Evolutionary conservation across 2,329 filamentous ascomycete species (phyloP).

Genomic region (Curvularia lunata): DNA sequence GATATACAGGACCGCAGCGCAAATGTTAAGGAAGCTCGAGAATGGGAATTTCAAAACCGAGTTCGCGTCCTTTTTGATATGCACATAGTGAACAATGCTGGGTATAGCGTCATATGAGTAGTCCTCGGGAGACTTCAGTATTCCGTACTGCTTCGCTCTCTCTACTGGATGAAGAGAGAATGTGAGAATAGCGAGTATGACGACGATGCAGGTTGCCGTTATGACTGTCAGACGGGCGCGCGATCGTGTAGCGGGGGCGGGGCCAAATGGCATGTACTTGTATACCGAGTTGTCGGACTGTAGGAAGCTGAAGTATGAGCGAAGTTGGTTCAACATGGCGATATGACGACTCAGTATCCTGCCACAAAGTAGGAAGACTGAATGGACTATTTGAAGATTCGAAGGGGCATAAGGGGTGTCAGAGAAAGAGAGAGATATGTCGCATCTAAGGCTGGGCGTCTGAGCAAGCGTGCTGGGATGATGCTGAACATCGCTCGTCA

Average conservation of each 20-base stretch:
- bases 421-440: neutral
- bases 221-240: neutral
- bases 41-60: neutral
- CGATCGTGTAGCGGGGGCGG: neutral
- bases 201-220: neutral
- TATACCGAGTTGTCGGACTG: neutral
- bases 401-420: neutral
- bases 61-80: neutral
- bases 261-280: neutral
- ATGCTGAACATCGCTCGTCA: neutral
- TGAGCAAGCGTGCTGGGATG: neutral
- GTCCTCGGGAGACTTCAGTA: neutral
- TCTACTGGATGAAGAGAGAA: neutral
- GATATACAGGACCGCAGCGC: constrained; percentile 2
- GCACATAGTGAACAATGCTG: neutral
- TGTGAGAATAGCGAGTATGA: neutral
- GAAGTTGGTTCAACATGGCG: neutral
- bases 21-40: neutral
- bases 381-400: neutral
- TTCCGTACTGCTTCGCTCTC: neutral
- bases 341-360: neutral
- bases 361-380: neutral
- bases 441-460: neutral
- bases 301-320: neutral
- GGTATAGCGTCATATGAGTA: neutral